Evolutionary conservation across 495 filamentous ascomycete genomes (phyloP).

Genomic region (Penicillium samsonianum): DNA sequence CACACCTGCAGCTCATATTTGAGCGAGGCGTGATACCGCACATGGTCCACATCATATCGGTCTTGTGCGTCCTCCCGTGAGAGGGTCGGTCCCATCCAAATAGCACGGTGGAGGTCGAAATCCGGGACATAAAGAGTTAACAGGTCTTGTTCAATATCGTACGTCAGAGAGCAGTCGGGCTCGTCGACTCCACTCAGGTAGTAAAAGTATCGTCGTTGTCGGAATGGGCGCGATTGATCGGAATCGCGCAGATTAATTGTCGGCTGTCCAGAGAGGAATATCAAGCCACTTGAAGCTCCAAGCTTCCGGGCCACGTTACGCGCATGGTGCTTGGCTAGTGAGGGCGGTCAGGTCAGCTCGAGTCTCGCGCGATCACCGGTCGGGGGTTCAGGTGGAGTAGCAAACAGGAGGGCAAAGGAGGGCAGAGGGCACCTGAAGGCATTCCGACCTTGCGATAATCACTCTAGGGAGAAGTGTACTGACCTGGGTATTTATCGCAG

Average conservation of each 20-base stretch:
- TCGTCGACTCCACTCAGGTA: constrained; percentile 85
- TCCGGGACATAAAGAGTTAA: constrained; percentile 91
- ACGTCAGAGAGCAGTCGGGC: constrained; percentile 79
- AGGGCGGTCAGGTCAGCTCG: constrained; percentile 17
- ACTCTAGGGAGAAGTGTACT: constrained; percentile 13
- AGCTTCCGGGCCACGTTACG: constrained; percentile 69
- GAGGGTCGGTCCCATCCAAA: constrained; percentile 93
- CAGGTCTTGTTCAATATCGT: constrained; percentile 69
- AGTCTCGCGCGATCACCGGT: constrained; percentile 15
- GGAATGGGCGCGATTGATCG: constrained; percentile 73
- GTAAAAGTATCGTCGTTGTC: constrained; percentile 90
- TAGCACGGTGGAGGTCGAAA: constrained; percentile 81
- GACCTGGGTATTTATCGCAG: constrained; percentile 50
- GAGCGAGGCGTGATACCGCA: constrained; percentile 64
- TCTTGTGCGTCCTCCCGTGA: constrained; percentile 67
- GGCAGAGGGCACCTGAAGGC: not conserved
- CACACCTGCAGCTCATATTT: constrained; percentile 59
- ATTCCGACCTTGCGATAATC: constrained; percentile 13
- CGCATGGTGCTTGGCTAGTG: constrained; percentile 76
- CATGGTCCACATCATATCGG: constrained; percentile 78
- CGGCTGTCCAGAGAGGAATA: constrained; percentile 82
- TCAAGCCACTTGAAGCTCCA: constrained; percentile 59
- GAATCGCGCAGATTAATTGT: constrained; percentile 75
- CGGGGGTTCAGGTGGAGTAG: constrained; percentile 7
- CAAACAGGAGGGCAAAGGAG: constrained; percentile 11